Evolutionary conservation across 176 grass and related monocot species (phyloP).

Genomic region (Eleusine coracana): DNA sequence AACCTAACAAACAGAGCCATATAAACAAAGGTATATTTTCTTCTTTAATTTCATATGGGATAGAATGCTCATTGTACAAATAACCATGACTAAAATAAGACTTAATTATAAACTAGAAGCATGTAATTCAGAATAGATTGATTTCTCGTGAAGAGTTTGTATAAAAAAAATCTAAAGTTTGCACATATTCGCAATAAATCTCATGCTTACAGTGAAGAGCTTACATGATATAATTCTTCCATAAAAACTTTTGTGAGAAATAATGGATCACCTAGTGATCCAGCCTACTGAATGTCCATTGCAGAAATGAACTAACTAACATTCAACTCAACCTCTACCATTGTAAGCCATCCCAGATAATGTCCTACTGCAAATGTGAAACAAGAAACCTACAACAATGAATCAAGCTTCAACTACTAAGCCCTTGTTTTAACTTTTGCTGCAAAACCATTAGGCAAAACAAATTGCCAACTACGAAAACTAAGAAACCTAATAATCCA

Average conservation of each 20-base stretch:
- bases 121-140: background rate
- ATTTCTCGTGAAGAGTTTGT: background rate
- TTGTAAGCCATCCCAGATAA: background rate
- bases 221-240: background rate
- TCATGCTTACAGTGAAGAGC: background rate
- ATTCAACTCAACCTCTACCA: background rate
- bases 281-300: background rate
- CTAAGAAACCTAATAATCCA: too few relatives aligned
- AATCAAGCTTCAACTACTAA: background rate
- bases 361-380: background rate
- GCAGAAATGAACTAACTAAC: background rate
- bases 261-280: background rate
- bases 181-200: background rate
- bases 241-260: background rate
- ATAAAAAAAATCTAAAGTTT: background rate
- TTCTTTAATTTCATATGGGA: background rate
- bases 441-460: background rate
- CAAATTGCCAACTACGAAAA: too few relatives aligned
- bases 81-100: background rate
- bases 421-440: background rate
- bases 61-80: background rate
- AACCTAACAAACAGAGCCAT: constrained; percentile 1
- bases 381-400: background rate
- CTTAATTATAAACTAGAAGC: background rate
- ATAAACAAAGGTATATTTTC: background rate